Conservation (phyloP, 163 green algal species). For the Chlorella variabilis region DNA sequence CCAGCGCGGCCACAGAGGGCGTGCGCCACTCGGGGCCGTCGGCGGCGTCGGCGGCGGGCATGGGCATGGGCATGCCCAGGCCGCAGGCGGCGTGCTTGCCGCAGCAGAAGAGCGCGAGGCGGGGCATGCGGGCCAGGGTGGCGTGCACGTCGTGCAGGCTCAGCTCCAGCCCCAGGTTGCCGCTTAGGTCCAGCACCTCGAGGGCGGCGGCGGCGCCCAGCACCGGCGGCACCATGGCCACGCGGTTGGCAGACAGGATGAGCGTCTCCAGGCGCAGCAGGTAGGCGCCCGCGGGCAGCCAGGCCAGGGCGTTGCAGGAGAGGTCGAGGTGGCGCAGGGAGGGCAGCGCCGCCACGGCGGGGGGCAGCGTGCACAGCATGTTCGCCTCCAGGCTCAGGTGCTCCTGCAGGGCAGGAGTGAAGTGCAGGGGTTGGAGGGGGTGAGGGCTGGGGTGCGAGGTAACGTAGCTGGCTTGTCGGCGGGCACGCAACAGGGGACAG, state of each 20-base stretch:
- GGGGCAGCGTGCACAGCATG: slow-evolving; percentile 6
- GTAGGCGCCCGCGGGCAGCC: slow-evolving; percentile 28
- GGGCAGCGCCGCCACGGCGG: neutral
- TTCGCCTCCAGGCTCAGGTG: slow-evolving; percentile 25
- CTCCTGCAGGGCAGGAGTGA: neutral
- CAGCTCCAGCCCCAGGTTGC: slow-evolving; percentile 18
- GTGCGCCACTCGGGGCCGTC: slow-evolving; percentile 5
- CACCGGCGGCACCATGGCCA: slow-evolving; percentile 16
- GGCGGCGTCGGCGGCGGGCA: neutral
- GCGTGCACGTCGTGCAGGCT: neutral
- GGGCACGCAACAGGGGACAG: too few species aligned
- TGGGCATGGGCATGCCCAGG: neutral
- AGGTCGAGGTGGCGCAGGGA: slow-evolving; percentile 26
- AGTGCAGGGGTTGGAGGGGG: neutral
- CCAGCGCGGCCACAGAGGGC: slow-evolving; percentile 28
- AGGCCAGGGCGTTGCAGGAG: slow-evolving; percentile 22
- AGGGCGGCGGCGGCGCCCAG: neutral
- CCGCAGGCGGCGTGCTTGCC: slow-evolving; percentile 20
- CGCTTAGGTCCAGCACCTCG: slow-evolving; percentile 23
- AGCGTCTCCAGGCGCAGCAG: slow-evolving; percentile 14
- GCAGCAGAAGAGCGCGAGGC: slow-evolving; percentile 34
- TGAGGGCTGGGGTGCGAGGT: too few species aligned
- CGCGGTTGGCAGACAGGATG: slow-evolving; percentile 10
- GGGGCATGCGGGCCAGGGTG: slow-evolving; percentile 15
- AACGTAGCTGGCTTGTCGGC: too few species aligned